Percentiles rank a stretch among this genome's conserved stretches.
phyloP scores from a whole-genome alignment of 805 yeast genomes.

The Wickerhamiella musiphila region DNA sequence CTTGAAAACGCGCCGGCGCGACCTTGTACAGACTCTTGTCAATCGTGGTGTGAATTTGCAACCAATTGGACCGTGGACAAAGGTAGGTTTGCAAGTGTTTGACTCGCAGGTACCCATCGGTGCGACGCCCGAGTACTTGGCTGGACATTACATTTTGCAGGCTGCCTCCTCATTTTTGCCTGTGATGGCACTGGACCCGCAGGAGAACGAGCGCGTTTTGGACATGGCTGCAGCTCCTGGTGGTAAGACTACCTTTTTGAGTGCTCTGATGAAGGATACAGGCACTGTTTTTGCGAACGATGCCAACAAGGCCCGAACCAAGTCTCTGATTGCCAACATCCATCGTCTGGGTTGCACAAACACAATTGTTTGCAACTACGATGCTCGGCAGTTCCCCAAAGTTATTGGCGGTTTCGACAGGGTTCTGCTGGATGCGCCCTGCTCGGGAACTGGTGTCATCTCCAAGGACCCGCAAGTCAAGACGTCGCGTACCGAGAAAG shows the following conservation, averaged over 20 bases:
- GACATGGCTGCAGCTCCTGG: conserved; percentile 99
- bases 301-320: conserved; percentile 89
- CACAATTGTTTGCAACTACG: conserved; percentile 92
- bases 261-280: conserved; percentile 95
- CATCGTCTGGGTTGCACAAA: conserved; percentile 94
- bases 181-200: conserved; percentile 95
- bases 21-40: conserved; percentile 83
- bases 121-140: conserved; percentile 96
- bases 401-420: conserved; percentile 98
- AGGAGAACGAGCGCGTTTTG: conserved; percentile 82
- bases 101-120: conserved; percentile 99
- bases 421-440: conserved; percentile 90
- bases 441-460: conserved; percentile 99
- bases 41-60: conserved; percentile 95
- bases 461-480: conserved; percentile 94
- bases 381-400: conserved; percentile 95
- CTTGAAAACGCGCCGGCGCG: conserved; percentile 83
- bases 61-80: conserved; percentile 96
- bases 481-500: conserved; percentile 85
- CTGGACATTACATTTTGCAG: conserved; percentile 94
- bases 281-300: conserved; percentile 97
- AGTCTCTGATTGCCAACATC: conserved; percentile 89
- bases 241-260: conserved; percentile 89
- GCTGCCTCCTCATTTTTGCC: conserved; percentile 98
- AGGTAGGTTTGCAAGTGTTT: conserved; percentile 91